Evolutionary conservation across 805 yeast genomes (phyloP).

Genomic region (Suhomyces prunicola): DNA sequence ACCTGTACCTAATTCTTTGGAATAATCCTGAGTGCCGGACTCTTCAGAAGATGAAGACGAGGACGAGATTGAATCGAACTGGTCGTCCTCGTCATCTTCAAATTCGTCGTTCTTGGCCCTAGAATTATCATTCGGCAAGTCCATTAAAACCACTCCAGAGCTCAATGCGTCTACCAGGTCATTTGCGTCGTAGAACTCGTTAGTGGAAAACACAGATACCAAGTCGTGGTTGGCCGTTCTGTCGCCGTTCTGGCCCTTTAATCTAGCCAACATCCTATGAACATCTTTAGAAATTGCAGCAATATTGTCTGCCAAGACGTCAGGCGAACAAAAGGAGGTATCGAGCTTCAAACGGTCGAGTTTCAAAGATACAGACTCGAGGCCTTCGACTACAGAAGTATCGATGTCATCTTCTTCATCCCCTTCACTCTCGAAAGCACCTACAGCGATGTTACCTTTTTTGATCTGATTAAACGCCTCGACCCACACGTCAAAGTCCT

Average conservation of each 20-base stretch:
- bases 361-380: conserved; percentile 20
- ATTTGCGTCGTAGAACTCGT: conserved; percentile 57
- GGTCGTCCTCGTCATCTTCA: conserved; percentile 16
- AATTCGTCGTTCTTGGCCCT: conserved; percentile 4
- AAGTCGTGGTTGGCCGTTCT: conserved; percentile 15
- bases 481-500: conserved; percentile 80
- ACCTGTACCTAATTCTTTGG: neutral
- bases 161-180: conserved; percentile 51
- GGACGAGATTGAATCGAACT: conserved; percentile 15
- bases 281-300: conserved; percentile 19
- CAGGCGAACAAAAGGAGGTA: neutral
- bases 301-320: neutral
- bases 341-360: conserved; percentile 17
- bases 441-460: conserved; percentile 11
- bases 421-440: conserved; percentile 6
- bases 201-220: conserved; percentile 27
- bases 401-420: conserved; percentile 11
- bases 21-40: conserved; percentile 9
- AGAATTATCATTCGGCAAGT: conserved; percentile 6
- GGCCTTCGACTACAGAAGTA: conserved; percentile 9
- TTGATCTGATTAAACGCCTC: conserved; percentile 65
- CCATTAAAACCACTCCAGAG: conserved; percentile 55
- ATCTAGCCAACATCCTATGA: conserved; percentile 12
- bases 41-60: conserved; percentile 17
- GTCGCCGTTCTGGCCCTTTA: conserved; percentile 1